Conservation (phyloP, 768 basidiomycete species). For the Mycena alexandri region DNA sequence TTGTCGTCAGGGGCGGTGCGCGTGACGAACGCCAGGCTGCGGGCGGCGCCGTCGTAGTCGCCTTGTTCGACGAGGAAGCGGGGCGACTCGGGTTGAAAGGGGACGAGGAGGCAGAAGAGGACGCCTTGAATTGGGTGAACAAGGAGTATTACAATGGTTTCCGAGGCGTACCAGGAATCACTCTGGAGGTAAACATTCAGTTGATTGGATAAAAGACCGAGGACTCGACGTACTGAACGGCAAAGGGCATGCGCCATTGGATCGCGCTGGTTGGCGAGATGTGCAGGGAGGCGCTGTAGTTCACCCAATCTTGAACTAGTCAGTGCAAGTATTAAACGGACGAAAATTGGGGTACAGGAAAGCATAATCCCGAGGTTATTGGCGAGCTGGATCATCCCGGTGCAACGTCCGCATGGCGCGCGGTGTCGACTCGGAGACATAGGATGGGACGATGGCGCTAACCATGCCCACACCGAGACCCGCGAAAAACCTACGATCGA, state of each 20-base stretch:
- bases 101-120: conserved; percentile 60
- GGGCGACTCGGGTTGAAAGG: conserved; percentile 67
- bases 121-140: conserved; percentile 40
- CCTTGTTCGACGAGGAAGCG: conserved; percentile 66
- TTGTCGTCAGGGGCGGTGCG: conserved; percentile 50
- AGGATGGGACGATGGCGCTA: conserved; percentile 63
- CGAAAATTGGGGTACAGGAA: conserved; percentile 46
- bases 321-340: not conserved
- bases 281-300: conserved; percentile 57
- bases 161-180: conserved; percentile 54
- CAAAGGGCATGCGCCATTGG: conserved; percentile 69
- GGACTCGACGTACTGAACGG: conserved; percentile 52
- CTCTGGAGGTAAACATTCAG: conserved; percentile 33
- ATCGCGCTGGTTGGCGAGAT: conserved; percentile 50
- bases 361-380: conserved; percentile 55
- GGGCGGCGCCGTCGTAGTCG: conserved; percentile 56
- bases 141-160: too few relatives aligned
- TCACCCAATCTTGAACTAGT: conserved; percentile 56
- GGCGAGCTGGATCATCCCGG: conserved; percentile 57
- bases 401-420: conserved; percentile 64
- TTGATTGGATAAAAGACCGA: not conserved
- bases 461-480: conserved; percentile 75
- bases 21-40: conserved; percentile 54
- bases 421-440: conserved; percentile 65
- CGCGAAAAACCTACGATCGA: conserved; percentile 61